Evolutionary conservation across 2,329 filamentous ascomycete genomes (phyloP).

Genomic region (Onygena corvina): DNA sequence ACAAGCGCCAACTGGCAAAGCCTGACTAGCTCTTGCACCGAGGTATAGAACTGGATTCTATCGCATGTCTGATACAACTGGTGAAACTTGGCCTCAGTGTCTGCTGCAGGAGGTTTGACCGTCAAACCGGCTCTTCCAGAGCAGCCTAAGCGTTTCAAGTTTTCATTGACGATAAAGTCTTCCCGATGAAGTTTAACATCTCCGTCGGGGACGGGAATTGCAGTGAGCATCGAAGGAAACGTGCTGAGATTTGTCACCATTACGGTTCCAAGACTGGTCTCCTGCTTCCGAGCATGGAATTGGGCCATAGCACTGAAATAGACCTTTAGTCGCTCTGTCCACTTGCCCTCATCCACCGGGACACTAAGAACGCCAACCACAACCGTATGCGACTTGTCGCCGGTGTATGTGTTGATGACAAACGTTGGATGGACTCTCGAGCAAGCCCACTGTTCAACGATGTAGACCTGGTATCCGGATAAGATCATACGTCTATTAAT

Average conservation of each 20-base stretch:
- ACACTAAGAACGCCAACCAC: constrained; percentile 69
- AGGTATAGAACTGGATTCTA: constrained; percentile 61
- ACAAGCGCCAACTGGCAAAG: constrained; percentile 81
- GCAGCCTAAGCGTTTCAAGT: constrained; percentile 83
- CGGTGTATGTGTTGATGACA: constrained; percentile 85
- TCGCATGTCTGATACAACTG: constrained; percentile 83
- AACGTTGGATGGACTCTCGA: constrained; percentile 82
- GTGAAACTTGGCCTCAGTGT: constrained; percentile 80
- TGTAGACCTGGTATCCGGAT: constrained; percentile 77
- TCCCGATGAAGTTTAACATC: constrained; percentile 69
- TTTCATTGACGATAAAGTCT: constrained; percentile 85
- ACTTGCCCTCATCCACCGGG: constrained; percentile 63
- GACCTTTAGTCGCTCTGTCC: constrained; percentile 65
- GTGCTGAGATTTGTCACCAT: constrained; percentile 91
- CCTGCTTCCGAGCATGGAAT: constrained; percentile 70
- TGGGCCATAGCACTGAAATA: constrained; percentile 81
- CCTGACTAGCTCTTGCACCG: constrained; percentile 80
- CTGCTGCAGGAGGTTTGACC: constrained; percentile 61
- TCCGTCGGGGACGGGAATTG: constrained; percentile 81
- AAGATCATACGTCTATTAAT: constrained; percentile 60
- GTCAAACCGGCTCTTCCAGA: constrained; percentile 80
- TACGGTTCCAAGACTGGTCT: constrained; percentile 68
- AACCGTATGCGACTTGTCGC: constrained; percentile 67
- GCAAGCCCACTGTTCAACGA: constrained; percentile 96
- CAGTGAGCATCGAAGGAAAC: constrained; percentile 81